phyloP scores from a whole-genome alignment of 805 yeast species.

The Saccharomycopsis fodiens region DNA sequence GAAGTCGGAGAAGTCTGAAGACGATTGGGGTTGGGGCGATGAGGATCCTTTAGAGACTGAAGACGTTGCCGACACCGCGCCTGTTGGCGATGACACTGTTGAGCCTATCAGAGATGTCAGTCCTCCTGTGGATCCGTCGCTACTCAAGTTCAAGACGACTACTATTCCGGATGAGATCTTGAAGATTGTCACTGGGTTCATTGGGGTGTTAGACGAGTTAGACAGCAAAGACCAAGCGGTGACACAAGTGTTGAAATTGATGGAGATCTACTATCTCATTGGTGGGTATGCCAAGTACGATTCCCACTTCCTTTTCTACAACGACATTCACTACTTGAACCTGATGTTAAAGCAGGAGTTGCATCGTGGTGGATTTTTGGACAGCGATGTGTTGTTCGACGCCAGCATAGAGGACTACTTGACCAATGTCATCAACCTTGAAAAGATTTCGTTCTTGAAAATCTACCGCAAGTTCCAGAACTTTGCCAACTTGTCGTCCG shows the following conservation, averaged over 20 bases:
- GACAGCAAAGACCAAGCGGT: conserved; percentile 5
- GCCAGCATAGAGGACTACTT: conserved; percentile 16
- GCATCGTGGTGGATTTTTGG: conserved; percentile 1
- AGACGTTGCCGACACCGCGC: neutral
- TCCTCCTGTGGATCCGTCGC: too few species aligned
- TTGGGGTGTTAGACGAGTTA: conserved; percentile 7
- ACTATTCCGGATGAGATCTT: conserved; percentile 16
- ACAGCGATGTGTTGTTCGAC: conserved; percentile 11
- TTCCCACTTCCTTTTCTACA: conserved; percentile 19
- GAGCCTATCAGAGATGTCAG: neutral
- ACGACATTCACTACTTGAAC: conserved; percentile 19
- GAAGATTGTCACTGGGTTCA: conserved; percentile 7
- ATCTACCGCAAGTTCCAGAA: conserved; percentile 19
- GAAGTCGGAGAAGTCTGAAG: neutral
- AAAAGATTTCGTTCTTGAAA: conserved; percentile 18
- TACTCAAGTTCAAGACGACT: conserved; percentile 12
- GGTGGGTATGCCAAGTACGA: conserved; percentile 21
- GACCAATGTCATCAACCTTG: conserved; percentile 16
- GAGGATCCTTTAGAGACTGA: conserved; percentile 9
- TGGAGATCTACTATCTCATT: conserved; percentile 17
- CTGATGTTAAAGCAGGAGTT: conserved; percentile 9
- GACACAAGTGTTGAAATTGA: conserved; percentile 9
- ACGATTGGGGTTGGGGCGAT: conserved; percentile 21
- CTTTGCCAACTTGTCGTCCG: conserved; percentile 8
- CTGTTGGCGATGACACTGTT: neutral